A percentile compares a stretch with the other conserved stretches of the same genome.
These are phyloP conservation scores for Aureobasidium sp. DNA, from an alignment of 2,329 filamentous ascomycete species.

Conservation along the genomic window DNA sequence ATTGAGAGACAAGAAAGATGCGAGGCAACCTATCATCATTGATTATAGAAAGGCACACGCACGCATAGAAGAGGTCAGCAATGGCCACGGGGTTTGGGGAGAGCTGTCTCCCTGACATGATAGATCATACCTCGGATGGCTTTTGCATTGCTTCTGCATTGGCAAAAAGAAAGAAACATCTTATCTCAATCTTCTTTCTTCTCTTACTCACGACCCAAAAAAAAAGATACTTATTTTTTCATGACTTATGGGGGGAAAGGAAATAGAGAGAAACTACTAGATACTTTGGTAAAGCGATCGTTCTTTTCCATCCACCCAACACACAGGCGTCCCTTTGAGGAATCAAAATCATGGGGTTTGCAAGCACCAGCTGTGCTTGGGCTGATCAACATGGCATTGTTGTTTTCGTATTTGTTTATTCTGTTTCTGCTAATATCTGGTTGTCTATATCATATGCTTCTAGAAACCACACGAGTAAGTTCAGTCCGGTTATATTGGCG, in stretches of 20 bases:
- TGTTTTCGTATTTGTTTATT: neutral
- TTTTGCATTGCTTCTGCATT: neutral
- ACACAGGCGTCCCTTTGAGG: neutral
- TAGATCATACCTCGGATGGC: neutral
- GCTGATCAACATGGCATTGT: neutral
- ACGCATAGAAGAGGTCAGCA: neutral
- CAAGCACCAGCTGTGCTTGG: neutral
- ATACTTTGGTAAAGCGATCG: neutral
- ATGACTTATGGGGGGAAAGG: neutral
- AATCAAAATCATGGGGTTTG: too few species aligned
- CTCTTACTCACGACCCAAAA: neutral
- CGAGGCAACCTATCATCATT: neutral
- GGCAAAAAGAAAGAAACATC: neutral
- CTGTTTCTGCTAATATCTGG: neutral
- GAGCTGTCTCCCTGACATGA: neutral
- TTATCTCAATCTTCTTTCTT: neutral
- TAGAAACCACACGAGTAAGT: neutral
- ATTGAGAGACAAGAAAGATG: neutral
- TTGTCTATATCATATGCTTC: neutral
- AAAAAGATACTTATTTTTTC: neutral
- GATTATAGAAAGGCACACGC: neutral
- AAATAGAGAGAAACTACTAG: neutral
- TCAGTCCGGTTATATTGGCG: neutral
- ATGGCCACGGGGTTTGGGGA: neutral
- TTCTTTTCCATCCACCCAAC: neutral